Conservation (phyloP, 2,329 filamentous ascomycete species). For the Hirsutella rhossiliensis region DNA sequence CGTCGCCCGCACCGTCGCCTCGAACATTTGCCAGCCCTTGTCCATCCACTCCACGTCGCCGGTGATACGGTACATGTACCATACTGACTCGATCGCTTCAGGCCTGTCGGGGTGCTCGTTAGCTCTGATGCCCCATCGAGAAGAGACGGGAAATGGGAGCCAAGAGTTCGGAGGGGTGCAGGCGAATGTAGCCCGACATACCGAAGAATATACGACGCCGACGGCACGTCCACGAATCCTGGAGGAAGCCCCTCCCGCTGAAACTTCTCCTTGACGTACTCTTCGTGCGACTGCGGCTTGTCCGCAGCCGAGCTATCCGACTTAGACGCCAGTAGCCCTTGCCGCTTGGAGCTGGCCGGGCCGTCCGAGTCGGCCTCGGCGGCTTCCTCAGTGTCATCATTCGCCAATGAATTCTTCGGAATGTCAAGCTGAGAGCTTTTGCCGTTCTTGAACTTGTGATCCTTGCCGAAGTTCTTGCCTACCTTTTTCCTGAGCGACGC, state of each 20-base stretch:
- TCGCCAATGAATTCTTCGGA: not conserved
- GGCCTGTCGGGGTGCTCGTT: conserved; percentile 35
- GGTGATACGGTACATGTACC: conserved; percentile 84
- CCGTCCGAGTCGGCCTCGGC: not conserved
- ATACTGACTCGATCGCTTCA: conserved; percentile 79
- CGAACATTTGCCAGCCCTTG: conserved; percentile 79
- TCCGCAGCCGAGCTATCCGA: not conserved
- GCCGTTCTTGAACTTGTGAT: conserved; percentile 4
- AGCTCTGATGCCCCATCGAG: not conserved
- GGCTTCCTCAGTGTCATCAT: not conserved
- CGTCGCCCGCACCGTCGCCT: conserved; percentile 55
- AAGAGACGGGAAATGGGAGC: conserved; percentile 3
- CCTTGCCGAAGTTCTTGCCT: conserved; percentile 6
- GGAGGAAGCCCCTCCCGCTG: conserved; percentile 30
- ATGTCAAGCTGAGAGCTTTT: not conserved
- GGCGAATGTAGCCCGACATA: conserved; percentile 23
- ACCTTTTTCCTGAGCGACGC: conserved; percentile 20
- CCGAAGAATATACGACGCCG: conserved; percentile 48
- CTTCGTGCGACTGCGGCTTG: conserved; percentile 37
- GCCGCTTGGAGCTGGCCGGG: not conserved
- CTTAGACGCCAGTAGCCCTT: not conserved
- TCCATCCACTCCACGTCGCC: conserved; percentile 66
- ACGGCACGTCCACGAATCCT: conserved; percentile 35
- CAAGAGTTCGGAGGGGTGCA: not conserved
- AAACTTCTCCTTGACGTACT: conserved; percentile 38